Conservation (phyloP, 2,329 filamentous ascomycete species). For the Nannizziopsis barbatae region DNA sequence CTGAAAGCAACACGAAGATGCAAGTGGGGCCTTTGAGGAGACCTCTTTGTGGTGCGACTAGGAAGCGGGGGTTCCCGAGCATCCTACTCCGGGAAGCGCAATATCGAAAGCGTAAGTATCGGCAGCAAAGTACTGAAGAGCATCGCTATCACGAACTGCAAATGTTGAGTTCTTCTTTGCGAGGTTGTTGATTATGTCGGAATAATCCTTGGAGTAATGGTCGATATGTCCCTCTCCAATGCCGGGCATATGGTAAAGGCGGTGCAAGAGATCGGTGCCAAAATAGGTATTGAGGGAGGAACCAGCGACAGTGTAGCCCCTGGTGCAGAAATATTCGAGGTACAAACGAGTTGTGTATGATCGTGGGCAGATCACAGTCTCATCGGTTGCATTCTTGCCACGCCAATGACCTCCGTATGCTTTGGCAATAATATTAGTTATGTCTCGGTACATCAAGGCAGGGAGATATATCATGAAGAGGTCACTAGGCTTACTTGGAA, state of each 20-base stretch:
- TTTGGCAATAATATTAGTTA: constrained; percentile 22
- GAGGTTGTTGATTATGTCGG: constrained; percentile 40
- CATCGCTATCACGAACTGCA: constrained; percentile 48
- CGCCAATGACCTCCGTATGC: constrained; percentile 59
- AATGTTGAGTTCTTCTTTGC: constrained; percentile 42
- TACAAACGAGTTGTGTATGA: constrained; percentile 49
- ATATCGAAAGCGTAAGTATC: constrained; percentile 56
- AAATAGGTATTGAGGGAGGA: constrained; percentile 51
- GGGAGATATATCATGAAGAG: not conserved
- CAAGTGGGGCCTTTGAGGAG: constrained; percentile 12
- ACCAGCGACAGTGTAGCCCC: constrained; percentile 51
- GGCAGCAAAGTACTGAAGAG: constrained; percentile 57
- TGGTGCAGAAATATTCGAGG: constrained; percentile 49
- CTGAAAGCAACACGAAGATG: no score
- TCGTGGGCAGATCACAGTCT: constrained; percentile 58
- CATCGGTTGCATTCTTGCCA: constrained; percentile 50
- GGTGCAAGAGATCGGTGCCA: constrained; percentile 56
- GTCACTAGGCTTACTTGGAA: constrained; percentile 32
- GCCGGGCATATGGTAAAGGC: constrained; percentile 51
- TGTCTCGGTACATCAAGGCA: not conserved
- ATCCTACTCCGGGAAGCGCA: constrained; percentile 52
- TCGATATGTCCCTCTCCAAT: constrained; percentile 51
- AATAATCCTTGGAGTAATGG: constrained; percentile 52
- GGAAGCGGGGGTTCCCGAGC: constrained; percentile 35
- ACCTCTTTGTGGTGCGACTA: constrained; percentile 11